phyloP scores from a whole-genome alignment of 2,329 filamentous ascomycete species.

The Daldinia sp. region DNA sequence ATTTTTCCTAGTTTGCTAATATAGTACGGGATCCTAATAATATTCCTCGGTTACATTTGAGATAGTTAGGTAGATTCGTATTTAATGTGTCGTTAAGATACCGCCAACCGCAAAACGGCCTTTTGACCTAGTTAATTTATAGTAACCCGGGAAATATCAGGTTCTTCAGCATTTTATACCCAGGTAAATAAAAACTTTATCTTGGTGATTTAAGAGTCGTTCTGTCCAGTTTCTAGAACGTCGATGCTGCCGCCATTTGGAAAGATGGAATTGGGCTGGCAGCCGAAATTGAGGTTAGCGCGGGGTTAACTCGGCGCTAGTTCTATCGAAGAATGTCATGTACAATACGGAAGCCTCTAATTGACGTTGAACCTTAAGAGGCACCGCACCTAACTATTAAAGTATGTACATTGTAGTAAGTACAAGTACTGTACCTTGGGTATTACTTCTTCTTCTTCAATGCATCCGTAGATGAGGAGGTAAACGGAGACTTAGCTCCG shows the following conservation, averaged over 20 bases:
- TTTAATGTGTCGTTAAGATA: not conserved
- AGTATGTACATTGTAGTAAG: not conserved
- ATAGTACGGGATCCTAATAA: too few species aligned
- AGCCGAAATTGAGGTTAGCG: not conserved
- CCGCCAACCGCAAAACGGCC: not conserved
- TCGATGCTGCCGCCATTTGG: not conserved
- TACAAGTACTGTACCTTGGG: not conserved
- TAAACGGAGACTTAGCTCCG: not conserved
- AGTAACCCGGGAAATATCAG: not conserved
- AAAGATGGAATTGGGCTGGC: not conserved
- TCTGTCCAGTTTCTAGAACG: conserved; percentile 13
- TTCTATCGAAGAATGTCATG: not conserved
- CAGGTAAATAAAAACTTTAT: conserved; percentile 3
- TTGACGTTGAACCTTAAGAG: not conserved
- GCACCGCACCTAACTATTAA: too few species aligned
- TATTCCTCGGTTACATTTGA: not conserved
- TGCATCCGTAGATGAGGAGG: not conserved
- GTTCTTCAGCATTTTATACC: not conserved
- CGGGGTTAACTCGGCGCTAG: not conserved
- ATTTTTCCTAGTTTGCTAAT: not conserved
- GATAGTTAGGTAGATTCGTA: not conserved
- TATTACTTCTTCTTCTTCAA: not conserved
- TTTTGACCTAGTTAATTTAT: not conserved
- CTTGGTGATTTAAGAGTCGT: conserved; percentile 1
- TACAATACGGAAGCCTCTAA: too few species aligned